These are phyloP conservation scores for Vanrija pseudolonga DNA, from an alignment of 1,284 basidiomycete genomes.

Conservation along the genomic window DNA sequence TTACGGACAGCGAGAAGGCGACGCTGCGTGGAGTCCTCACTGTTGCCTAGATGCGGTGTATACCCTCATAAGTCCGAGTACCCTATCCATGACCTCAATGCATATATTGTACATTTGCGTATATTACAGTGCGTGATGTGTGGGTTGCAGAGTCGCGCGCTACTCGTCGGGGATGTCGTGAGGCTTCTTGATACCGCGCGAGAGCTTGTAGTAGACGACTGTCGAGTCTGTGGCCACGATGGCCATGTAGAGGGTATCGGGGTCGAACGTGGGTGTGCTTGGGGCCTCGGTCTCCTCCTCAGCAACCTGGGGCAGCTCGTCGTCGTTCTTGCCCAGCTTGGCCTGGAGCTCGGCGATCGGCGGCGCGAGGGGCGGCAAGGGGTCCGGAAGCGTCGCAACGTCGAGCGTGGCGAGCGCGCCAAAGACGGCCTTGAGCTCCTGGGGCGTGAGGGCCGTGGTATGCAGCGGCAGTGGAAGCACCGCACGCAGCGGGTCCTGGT, in stretches of 20 bases:
- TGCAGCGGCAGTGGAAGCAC: slow-evolving; percentile 46
- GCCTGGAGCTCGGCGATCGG: slow-evolving; percentile 21
- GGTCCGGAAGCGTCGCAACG: slow-evolving; percentile 19
- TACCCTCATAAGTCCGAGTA: no score
- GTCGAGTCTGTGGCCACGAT: slow-evolving; percentile 47
- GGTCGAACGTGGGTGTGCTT: slow-evolving; percentile 23
- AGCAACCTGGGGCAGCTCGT: slow-evolving; percentile 3
- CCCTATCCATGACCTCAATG: neutral
- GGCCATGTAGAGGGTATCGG: slow-evolving; percentile 45
- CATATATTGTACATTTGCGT: slow-evolving; percentile 9
- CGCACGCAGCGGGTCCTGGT: slow-evolving; percentile 43
- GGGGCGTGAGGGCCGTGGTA: slow-evolving; percentile 41
- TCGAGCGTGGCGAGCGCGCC: slow-evolving; percentile 19
- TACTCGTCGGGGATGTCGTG: slow-evolving; percentile 50
- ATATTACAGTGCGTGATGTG: neutral
- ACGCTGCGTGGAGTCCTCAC: slow-evolving; percentile 61
- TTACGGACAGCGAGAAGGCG: slow-evolving; percentile 65
- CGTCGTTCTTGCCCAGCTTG: slow-evolving; percentile 9
- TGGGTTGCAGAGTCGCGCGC: neutral
- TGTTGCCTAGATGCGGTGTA: neutral
- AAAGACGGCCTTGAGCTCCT: slow-evolving; percentile 39
- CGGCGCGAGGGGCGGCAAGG: slow-evolving; percentile 28
- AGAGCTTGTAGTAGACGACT: slow-evolving; percentile 50
- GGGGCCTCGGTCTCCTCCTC: neutral
- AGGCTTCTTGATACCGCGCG: slow-evolving; percentile 50